Base-by-base conservation (phyloP, 345 rosid genomes). In the Camelina sativa region DNA sequence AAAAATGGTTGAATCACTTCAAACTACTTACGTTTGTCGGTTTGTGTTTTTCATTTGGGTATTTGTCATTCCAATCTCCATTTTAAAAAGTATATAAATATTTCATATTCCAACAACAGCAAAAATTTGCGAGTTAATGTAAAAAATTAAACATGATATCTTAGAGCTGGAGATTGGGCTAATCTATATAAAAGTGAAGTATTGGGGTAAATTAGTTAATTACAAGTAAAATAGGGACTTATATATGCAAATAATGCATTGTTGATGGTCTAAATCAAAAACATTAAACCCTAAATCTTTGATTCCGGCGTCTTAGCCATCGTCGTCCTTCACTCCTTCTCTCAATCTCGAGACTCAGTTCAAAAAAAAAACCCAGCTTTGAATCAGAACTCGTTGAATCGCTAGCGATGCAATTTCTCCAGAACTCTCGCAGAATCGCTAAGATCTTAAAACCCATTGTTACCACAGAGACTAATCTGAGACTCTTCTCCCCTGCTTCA, bases 341-440 rank as follows among this genome's bases (percentile, higher is more conserved):
- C 72, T 22, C 44, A 50, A 74, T 37, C 69, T 54, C 2, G 8
- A 41, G 57, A 50, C 37, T 52, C 54, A 28, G 30, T 28, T 28
- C 30, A 28, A 25, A 25, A 25, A 28, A 28, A 50, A 34, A 35
- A 0, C 37, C 17, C 51, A 32, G 23, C 9, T 58, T 59, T 54
- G 63, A 62, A 13, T 59, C 65, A 2, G 2, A 43, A 50, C 28
- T 12, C 3, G 28, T 43, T 47, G 9, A 59, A 57, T 22, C 67
- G 17, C 72, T 13, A 70, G 65, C 35, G 38, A 88, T 86, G 91
- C 85, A 71, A 69, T 78, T 76, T 16, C 65, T 82, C 60, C 79
- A 86, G 4, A 84, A 43, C 57, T 79, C 85, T 46, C 81, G 85
- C 35, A 77, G 82, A 62, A 51, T 86, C 77, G 43, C 80, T 76